Percentiles rank a stretch among this genome's conserved stretches.
These are phyloP conservation scores for Lactifluus pinguis DNA, from an alignment of 768 basidiomycete genomes.

Conservation along the genomic window DNA sequence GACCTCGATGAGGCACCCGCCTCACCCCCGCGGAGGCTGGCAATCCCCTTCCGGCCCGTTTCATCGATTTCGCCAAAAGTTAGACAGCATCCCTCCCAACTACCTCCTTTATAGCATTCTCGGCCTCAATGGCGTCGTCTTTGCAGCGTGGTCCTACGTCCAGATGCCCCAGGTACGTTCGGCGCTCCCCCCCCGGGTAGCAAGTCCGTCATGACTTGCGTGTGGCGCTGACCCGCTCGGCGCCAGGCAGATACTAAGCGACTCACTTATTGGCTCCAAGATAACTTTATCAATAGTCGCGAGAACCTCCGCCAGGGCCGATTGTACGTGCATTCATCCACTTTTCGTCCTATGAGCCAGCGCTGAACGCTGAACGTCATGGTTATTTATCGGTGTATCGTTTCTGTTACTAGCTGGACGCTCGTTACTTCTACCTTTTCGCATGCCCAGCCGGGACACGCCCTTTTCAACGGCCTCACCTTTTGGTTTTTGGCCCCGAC, in stretches of 20 bases:
- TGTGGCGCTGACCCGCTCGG: neutral
- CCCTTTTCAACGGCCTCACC: conserved; percentile 69
- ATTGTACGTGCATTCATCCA: conserved; percentile 38
- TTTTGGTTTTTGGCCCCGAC: conserved; percentile 69
- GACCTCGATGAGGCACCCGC: neutral
- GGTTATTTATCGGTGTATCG: too few species aligned
- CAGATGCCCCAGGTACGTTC: conserved; percentile 21
- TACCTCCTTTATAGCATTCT: conserved; percentile 56
- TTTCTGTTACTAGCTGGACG: conserved; percentile 50
- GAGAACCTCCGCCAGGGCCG: conserved; percentile 55
- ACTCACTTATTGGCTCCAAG: conserved; percentile 39
- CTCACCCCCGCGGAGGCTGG: neutral
- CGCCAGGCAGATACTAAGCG: conserved; percentile 17
- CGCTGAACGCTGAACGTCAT: neutral
- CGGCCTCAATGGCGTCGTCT: conserved; percentile 53
- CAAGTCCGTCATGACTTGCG: neutral
- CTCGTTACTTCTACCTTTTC: conserved; percentile 64
- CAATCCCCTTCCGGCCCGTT: conserved; percentile 9
- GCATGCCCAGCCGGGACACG: conserved; percentile 49
- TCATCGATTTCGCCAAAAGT: conserved; percentile 22
- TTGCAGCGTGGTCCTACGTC: conserved; percentile 43
- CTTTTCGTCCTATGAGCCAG: neutral
- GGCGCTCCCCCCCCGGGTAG: too few species aligned
- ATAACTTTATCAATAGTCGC: conserved; percentile 59
- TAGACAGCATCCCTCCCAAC: conserved; percentile 47